Conservation (phyloP, 768 basidiomycete species). For the Pisolithus albus region DNA sequence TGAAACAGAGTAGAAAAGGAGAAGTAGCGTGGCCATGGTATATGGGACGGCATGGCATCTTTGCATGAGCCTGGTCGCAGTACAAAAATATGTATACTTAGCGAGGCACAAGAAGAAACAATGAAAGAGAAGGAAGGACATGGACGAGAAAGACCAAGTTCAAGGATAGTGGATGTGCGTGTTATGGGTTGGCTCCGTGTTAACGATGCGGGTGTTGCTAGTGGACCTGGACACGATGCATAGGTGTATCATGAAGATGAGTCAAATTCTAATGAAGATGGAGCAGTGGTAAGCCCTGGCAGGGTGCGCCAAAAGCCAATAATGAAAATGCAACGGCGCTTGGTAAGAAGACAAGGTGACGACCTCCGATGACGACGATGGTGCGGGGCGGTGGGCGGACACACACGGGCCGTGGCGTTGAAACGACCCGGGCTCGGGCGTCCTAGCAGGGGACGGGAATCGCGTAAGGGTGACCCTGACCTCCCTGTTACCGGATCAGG, state of each 20-base stretch:
- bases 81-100: neutral
- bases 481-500: constrained; percentile 39
- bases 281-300: neutral
- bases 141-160: neutral
- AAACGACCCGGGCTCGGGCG: neutral
- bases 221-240: neutral
- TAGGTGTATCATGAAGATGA: neutral
- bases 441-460: neutral
- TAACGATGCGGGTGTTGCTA: neutral
- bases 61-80: too few species aligned
- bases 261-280: constrained; percentile 1
- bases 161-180: neutral
- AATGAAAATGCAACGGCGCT: neutral
- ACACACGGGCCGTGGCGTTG: neutral
- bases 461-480: neutral
- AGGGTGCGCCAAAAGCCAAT: neutral
- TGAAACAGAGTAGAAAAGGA: too few species aligned
- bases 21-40: too few species aligned
- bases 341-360: neutral
- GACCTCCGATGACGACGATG: too few species aligned
- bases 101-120: neutral
- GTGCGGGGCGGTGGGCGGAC: too few species aligned
- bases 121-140: neutral
- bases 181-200: neutral
- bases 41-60: too few species aligned